Evolutionary conservation across 2,329 filamentous ascomycete species (phyloP).

Genomic region (Monilinia fructigena): DNA sequence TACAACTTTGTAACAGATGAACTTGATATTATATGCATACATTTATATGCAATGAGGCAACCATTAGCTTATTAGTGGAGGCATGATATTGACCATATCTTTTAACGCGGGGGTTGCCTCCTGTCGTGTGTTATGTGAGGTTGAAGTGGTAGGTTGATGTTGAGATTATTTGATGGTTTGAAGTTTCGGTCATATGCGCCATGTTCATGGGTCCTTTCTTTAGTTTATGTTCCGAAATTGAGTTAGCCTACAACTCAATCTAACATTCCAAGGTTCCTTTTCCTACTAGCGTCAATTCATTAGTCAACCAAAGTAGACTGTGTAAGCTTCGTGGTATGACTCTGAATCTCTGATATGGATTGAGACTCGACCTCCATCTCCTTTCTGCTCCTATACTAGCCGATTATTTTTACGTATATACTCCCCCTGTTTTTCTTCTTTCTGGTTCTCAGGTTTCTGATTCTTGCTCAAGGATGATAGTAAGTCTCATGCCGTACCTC

Average conservation of each 20-base stretch:
- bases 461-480: slow-evolving; percentile 33
- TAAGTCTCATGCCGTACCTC: slow-evolving; percentile 33
- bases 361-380: not conserved
- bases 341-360: too few species aligned
- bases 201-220: not conserved
- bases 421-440: not conserved
- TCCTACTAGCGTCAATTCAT: not conserved
- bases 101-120: too few species aligned
- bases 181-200: not conserved
- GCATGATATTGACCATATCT: not conserved
- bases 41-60: not conserved
- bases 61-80: not conserved
- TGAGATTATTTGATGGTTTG: not conserved
- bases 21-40: not conserved
- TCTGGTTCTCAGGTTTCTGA: not conserved
- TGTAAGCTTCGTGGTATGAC: not conserved
- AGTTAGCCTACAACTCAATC: not conserved
- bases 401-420: too few species aligned
- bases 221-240: not conserved
- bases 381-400: not conserved
- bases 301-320: not conserved
- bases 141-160: not conserved
- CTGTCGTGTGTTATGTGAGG: too few species aligned
- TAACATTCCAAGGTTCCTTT: not conserved
- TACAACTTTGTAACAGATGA: not conserved